Conservation (phyloP, 257 asterid species). For the Prunella vulgaris region DNA sequence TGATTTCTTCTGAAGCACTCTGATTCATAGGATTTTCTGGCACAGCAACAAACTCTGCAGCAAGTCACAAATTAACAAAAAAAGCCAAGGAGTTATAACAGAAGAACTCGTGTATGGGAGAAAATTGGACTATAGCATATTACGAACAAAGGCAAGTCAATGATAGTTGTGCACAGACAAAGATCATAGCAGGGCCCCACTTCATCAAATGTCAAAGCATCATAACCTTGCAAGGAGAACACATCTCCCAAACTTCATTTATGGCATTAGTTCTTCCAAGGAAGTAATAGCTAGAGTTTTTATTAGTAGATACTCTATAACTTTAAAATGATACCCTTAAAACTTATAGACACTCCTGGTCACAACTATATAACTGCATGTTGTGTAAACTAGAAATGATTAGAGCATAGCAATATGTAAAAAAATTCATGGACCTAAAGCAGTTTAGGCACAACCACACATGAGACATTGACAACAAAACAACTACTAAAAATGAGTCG, state of each 20-base stretch:
- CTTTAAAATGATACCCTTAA: background rate
- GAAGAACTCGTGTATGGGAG: background rate
- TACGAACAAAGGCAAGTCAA: background rate
- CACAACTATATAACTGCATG: background rate
- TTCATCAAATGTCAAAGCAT: background rate
- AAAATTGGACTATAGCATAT: background rate
- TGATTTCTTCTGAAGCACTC: constrained; percentile 22
- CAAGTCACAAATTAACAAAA: constrained; percentile 16
- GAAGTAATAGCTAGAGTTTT: background rate
- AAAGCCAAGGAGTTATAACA: background rate
- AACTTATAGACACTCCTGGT: background rate
- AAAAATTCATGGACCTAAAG: background rate
- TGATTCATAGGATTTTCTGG: constrained; percentile 25
- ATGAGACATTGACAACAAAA: background rate
- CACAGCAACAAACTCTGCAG: constrained; percentile 41
- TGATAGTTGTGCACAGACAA: background rate
- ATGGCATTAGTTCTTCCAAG: background rate
- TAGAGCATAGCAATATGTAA: background rate
- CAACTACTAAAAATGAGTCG: no score
- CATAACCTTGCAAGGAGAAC: background rate
- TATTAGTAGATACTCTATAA: background rate
- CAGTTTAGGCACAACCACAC: background rate
- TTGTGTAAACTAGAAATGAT: background rate
- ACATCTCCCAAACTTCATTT: background rate
- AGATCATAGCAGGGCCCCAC: background rate